Base-by-base conservation (phyloP, 192 early-diverging fungal genomes). In the Thoreauomyces humboldtii region DNA sequence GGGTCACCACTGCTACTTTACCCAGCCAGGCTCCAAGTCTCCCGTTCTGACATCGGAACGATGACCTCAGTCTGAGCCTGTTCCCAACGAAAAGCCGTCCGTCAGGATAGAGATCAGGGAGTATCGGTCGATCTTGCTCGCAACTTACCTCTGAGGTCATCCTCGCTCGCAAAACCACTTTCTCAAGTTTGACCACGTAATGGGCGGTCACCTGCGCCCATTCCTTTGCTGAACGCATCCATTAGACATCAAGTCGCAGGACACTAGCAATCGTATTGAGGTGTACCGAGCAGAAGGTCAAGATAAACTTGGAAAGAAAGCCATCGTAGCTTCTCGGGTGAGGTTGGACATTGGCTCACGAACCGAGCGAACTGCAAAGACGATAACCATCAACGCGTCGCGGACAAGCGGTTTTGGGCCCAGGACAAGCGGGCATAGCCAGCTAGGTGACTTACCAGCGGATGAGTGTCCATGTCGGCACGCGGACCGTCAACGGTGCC, bases 231-330 rank as follows among this genome's bases (percentile, higher is more conserved):
- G 59, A 6, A 6, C 28, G 24, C 7, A 47, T 2, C n/a, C 7
- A 58, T 15, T 19, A 12, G 5, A 21, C 54, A 56, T 11, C 15
- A 56, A 56, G 11, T n/a, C 12, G 0, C 31, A 29, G 28, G 1
- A 19, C 24, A 24, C 1, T 24, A 1, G 17, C 35, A 17, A 1
- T 15, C 9, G 9, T 12, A 34, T 9, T 15, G 29, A 14, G 17
- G 14, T 33, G 14, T 46, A 61, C 59, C 59, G 21, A 61, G 22
- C 0, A 64, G 9, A 1, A 64, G 34, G 37, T 64, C 62, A n/a
- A 54, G 28, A 34, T 64, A 73, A 42, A 67, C 45, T 47, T 69
- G 48, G 46, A 58, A 59, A 1, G 62, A 46, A 4, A 61, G 37
- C 38, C 38, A 41, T 41, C 38, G 38, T 9, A n/a, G 9, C 11